Evolutionary conservation across 139 green algal genomes (phyloP).

Genomic region (Astrephomene gubernaculifera): DNA sequence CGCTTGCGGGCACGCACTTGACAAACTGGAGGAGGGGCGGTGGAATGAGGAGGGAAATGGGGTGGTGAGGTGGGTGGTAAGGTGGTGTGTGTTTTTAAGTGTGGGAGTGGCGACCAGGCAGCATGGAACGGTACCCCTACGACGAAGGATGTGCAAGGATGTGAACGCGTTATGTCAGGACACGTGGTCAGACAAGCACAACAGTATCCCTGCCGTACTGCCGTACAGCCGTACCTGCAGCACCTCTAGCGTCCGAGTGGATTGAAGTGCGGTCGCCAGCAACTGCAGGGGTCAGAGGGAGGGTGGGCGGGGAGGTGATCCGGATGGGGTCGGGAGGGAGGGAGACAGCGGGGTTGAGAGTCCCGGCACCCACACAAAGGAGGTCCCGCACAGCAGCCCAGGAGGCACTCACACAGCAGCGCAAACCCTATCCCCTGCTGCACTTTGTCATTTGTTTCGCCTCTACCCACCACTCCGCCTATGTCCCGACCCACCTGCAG

Average conservation of each 20-base stretch:
- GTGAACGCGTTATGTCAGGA: neutral
- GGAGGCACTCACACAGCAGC: no score
- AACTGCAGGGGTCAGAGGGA: neutral
- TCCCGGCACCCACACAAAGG: neutral
- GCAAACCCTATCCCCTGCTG: no score
- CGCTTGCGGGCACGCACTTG: neutral
- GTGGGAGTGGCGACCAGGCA: neutral
- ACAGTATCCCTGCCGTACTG: neutral
- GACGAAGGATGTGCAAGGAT: neutral
- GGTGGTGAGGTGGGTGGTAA: neutral
- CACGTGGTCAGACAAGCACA: neutral
- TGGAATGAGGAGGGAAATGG: neutral
- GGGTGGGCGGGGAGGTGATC: neutral
- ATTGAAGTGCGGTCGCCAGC: neutral
- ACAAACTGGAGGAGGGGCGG: neutral
- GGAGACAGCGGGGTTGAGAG: neutral
- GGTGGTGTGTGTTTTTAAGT: neutral
- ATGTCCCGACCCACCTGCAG: neutral
- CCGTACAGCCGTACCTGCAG: conserved; percentile 3
- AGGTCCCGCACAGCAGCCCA: no score
- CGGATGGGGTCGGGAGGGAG: neutral
- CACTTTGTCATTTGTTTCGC: no score
- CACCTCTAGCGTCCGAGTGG: neutral
- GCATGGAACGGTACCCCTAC: neutral
- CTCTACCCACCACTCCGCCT: no score